Evolutionary conservation across 345 rosid species (phyloP), one percentile per base, ranked within the genome.

Genomic region (Salix purpurea): DNA sequence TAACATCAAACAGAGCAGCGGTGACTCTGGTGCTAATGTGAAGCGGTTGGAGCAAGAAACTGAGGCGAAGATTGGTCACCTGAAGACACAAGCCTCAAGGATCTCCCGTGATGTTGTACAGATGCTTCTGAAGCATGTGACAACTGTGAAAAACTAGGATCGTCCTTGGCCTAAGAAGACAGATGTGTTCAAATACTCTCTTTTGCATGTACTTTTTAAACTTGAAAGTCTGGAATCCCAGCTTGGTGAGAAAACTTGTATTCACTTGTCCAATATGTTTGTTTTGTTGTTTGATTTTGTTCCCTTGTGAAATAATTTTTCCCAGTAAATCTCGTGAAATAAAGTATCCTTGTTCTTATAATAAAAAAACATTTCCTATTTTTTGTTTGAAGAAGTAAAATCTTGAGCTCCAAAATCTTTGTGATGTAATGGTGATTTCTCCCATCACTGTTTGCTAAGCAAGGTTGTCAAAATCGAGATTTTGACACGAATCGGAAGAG

Each of bases 21-120:
- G 96, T 48, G 94, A 92, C 80, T 94, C 98, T 0, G 96, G 98
- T 64, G 92, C 93, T 62, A 94, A 89, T 73, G 96, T 92, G 82
- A 92, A 88, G 89, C 87, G 96, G 83, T 94, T 92, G 10, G 98
- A 92, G 85, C 72, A 77, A 62, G 97, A 94, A 83, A 93, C 98
- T 6, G 87, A 82, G 19, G 78, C 81, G 10, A 94, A 90, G 88
- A 94, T 92, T 76, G 77, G 78, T 44, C 90, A 90, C 69, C 82
- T 89, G 85, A 88, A 89, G 83, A 84, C 75, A 3, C 85, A 94
- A 77, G 89, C 85, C 62, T 37, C 89, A 5, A 86, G 89, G 78
- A 90, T 92, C 34, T 88, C 91, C 5, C 71, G 69, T 39, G 92
- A 89, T 74, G 90, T 88, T 16, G 89, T 90, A 54, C 85, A 86